Conservation (phyloP, 495 filamentous ascomycete species). For the Terfezia claveryi region DNA sequence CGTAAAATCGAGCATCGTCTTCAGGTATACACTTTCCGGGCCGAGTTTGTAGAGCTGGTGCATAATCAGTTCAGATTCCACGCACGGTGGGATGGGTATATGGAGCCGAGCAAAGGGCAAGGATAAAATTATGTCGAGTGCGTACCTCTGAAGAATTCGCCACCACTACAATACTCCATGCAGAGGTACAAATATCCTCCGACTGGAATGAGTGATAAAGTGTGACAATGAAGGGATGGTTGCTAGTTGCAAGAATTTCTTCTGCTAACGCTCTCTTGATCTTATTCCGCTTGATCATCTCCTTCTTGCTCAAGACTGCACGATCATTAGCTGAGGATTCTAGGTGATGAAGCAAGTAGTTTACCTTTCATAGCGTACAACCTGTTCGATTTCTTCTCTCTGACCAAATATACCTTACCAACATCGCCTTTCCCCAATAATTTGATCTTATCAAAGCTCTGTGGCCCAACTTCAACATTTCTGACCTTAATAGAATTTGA, state of each 20-base stretch:
- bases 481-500: constrained; percentile 97
- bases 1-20: constrained; percentile 93
- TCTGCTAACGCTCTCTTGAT: constrained; percentile 96
- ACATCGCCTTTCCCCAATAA: constrained; percentile 97
- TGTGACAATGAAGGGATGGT: constrained; percentile 96
- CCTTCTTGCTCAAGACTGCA: constrained; percentile 91
- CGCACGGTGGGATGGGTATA: neutral
- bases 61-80: neutral
- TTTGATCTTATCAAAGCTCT: constrained; percentile 98
- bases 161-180: constrained; percentile 98
- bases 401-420: constrained; percentile 90
- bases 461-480: constrained; percentile 85
- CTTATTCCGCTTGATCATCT: constrained; percentile 99
- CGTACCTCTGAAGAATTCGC: constrained; percentile 80
- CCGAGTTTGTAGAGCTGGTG: constrained; percentile 80
- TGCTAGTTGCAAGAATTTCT: constrained; percentile 93
- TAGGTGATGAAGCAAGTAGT: constrained; percentile 5
- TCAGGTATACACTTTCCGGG: constrained; percentile 93
- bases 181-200: constrained; percentile 91
- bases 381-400: constrained; percentile 87
- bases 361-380: constrained; percentile 98
- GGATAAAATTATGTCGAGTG: neutral
- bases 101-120: too few relatives aligned
- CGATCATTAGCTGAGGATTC: neutral
- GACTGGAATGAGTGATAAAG: constrained; percentile 98